Conservation (phyloP, 1,139 yeast genomes). For the Yamadazyma diospyri region DNA sequence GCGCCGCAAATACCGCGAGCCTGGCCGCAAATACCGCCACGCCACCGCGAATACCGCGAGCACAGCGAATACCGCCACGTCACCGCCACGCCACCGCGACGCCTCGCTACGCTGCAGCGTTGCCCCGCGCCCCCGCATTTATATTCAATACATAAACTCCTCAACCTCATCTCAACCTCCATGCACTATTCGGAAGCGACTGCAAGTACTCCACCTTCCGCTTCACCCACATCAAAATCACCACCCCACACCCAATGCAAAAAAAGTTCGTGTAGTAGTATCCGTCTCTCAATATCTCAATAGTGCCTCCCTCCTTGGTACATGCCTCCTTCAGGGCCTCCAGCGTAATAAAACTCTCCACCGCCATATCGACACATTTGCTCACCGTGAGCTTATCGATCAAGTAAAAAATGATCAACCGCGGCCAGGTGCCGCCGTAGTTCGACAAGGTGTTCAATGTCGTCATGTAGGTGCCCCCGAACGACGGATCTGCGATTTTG, state of each 20-base stretch:
- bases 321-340: slow-evolving; percentile 50
- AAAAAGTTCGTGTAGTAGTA: slow-evolving; percentile 73
- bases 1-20: too few relatives aligned
- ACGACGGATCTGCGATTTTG: slow-evolving; percentile 88
- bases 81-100: too few relatives aligned
- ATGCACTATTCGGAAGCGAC: slow-evolving; percentile 58
- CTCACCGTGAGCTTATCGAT: slow-evolving; percentile 77
- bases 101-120: too few relatives aligned
- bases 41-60: too few relatives aligned
- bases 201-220: slow-evolving; percentile 57
- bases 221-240: slow-evolving; percentile 67
- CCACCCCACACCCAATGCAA: slow-evolving; percentile 68
- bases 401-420: slow-evolving; percentile 67
- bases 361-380: slow-evolving; percentile 40
- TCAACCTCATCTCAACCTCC: slow-evolving; percentile 52
- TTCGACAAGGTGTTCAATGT: slow-evolving; percentile 87
- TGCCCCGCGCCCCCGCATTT: too few relatives aligned
- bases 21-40: too few relatives aligned
- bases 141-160: neutral
- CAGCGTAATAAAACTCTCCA: slow-evolving; percentile 16
- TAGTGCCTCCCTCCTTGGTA: slow-evolving; percentile 49
- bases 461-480: slow-evolving; percentile 99
- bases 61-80: too few relatives aligned
- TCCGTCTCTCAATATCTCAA: slow-evolving; percentile 66
- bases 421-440: slow-evolving; percentile 98